Evolutionary conservation across 2,329 filamentous ascomycete genomes (phyloP).

Genomic region (Diaporthe destruens): DNA sequence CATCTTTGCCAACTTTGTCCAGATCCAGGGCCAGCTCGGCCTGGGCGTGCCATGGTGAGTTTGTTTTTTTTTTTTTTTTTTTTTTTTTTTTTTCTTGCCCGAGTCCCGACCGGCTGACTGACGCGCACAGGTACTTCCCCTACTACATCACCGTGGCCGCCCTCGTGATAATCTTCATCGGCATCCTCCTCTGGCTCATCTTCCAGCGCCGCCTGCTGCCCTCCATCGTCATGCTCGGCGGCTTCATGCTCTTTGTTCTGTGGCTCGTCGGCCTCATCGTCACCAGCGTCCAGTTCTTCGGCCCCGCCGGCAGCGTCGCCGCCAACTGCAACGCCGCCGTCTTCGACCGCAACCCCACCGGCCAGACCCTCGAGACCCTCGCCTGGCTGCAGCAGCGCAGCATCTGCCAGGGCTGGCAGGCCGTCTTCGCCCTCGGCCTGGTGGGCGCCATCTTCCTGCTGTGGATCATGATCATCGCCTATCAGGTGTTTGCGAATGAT

Average conservation of each 20-base stretch:
- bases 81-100: too few species aligned
- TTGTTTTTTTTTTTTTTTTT: too few species aligned
- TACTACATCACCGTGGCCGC: slow-evolving; percentile 72
- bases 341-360: slow-evolving; percentile 62
- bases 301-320: slow-evolving; percentile 69
- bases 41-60: slow-evolving; percentile 73
- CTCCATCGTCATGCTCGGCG: slow-evolving; percentile 72
- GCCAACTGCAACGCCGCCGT: slow-evolving; percentile 71
- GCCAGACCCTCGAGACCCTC: slow-evolving; percentile 66
- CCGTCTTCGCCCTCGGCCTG: slow-evolving; percentile 73
- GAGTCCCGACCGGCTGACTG: too few species aligned
- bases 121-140: slow-evolving; percentile 73
- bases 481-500: slow-evolving; percentile 68
- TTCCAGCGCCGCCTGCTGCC: slow-evolving; percentile 71
- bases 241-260: slow-evolving; percentile 75
- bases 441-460: slow-evolving; percentile 71
- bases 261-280: slow-evolving; percentile 76
- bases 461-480: slow-evolving; percentile 78
- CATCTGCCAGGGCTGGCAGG: slow-evolving; percentile 75
- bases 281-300: slow-evolving; percentile 73
- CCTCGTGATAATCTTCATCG: slow-evolving; percentile 75
- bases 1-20: slow-evolving; percentile 71
- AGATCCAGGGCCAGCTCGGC: slow-evolving; percentile 67
- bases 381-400: slow-evolving; percentile 74
- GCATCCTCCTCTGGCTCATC: slow-evolving; percentile 73